Conservation (phyloP, 2,329 filamentous ascomycete genomes). For the Neonectria sp. region DNA sequence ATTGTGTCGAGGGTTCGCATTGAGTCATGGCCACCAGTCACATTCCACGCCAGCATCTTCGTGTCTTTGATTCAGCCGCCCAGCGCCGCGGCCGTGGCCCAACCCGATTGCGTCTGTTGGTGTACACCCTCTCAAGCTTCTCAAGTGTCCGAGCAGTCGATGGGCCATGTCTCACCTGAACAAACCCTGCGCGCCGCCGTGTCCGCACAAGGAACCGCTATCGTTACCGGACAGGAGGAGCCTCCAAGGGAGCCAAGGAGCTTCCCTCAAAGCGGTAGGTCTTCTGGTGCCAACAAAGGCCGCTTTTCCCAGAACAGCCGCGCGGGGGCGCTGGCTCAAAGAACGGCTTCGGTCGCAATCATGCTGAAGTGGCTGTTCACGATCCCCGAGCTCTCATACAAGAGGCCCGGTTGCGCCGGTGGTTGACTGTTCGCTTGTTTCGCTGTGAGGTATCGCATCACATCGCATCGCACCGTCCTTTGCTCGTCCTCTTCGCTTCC, state of each 20-base stretch:
- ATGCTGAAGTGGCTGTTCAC: constrained; percentile 42
- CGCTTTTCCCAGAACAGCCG: constrained; percentile 46
- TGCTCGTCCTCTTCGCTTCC: constrained; percentile 11
- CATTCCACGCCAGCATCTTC: constrained; percentile 44
- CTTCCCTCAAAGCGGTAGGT: constrained; percentile 36
- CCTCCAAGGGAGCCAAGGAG: constrained; percentile 4
- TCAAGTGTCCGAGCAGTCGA: constrained; percentile 15
- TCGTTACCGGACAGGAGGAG: constrained; percentile 16
- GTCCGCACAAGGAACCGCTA: constrained; percentile 37
- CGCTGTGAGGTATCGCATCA: constrained; percentile 28
- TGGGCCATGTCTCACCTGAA: constrained; percentile 41
- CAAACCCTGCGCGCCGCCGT: constrained; percentile 38
- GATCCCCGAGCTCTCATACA: constrained; percentile 40
- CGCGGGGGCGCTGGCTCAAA: constrained; percentile 34
- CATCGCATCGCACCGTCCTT: not conserved
- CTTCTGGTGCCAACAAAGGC: constrained; percentile 33
- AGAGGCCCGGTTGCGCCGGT: constrained; percentile 35
- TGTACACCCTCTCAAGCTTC: not conserved
- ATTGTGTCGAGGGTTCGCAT: constrained; percentile 39
- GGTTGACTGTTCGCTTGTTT: constrained; percentile 26
- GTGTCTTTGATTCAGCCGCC: constrained; percentile 39
- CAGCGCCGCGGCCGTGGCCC: constrained; percentile 23
- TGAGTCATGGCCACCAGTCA: constrained; percentile 48
- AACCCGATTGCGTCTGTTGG: constrained; percentile 44
- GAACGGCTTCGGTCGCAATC: constrained; percentile 47